Percentiles rank a stretch among this genome's conserved stretches.
Evolutionary conservation across 2,329 filamentous ascomycete species (phyloP).

Genomic region (Colletotrichum sansevieriae): DNA sequence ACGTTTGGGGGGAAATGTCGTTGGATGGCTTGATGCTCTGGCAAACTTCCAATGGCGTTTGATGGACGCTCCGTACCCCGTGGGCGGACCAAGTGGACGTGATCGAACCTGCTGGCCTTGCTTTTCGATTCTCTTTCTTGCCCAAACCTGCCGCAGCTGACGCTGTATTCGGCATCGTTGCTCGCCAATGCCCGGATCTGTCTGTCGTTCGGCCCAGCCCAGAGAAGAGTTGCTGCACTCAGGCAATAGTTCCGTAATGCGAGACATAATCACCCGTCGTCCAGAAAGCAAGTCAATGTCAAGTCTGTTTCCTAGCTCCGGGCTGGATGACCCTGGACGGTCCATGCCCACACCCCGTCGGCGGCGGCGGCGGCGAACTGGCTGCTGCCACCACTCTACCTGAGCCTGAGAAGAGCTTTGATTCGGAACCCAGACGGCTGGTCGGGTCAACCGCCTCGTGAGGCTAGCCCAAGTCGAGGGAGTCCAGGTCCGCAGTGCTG

Average conservation of each 20-base stretch:
- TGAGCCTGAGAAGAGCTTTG: constrained; percentile 35
- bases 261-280: constrained; percentile 34
- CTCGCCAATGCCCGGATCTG: constrained; percentile 15
- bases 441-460: constrained; percentile 36
- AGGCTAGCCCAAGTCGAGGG: constrained; percentile 31
- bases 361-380: constrained; percentile 5
- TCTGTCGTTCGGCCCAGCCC: constrained; percentile 20
- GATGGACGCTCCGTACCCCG: constrained; percentile 23
- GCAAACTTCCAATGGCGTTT: constrained; percentile 29
- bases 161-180: constrained; percentile 29
- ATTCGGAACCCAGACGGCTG: constrained; percentile 33
- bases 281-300: constrained; percentile 29
- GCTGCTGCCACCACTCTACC: constrained; percentile 26
- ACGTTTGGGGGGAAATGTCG: constrained; percentile 25
- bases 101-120: constrained; percentile 21
- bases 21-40: constrained; percentile 27
- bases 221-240: constrained; percentile 23
- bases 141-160: constrained; percentile 28
- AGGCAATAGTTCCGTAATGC: constrained; percentile 37
- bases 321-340: constrained; percentile 10
- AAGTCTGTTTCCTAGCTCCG: background rate
- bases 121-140: constrained; percentile 13
- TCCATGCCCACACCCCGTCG: constrained; percentile 28
- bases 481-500: constrained; percentile 33
- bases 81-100: constrained; percentile 30